Conservation (phyloP, 129 eudicot genomes). For the Pulicaria dysenterica region DNA sequence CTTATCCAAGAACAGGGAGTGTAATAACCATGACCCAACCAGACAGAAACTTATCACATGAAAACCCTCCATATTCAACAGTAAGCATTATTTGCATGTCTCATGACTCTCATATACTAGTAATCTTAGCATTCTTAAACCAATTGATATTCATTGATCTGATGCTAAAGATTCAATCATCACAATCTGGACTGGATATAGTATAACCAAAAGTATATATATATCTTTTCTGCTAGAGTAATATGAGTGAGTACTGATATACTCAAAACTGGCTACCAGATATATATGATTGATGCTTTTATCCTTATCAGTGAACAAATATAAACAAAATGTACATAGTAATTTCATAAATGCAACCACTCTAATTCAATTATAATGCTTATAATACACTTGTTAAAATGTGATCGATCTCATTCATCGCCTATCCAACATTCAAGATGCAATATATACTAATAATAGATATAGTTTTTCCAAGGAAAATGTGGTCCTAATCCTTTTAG, state of each 20-base stretch:
- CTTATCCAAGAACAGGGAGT: no score
- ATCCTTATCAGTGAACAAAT: not conserved
- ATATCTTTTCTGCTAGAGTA: not conserved
- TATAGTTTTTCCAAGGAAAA: conserved; percentile 4
- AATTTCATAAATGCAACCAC: not conserved
- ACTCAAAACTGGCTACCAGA: conserved; percentile 12
- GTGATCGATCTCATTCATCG: not conserved
- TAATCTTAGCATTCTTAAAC: not conserved
- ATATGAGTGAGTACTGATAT: not conserved
- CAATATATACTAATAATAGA: conserved; percentile 13
- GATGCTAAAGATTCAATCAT: not conserved
- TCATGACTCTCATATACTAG: not conserved
- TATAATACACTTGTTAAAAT: not conserved
- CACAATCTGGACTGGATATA: not conserved
- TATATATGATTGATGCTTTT: not conserved
- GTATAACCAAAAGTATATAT: not conserved
- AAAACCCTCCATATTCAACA: no score
- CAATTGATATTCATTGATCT: not conserved
- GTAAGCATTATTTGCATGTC: no score
- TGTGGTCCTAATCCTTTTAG: not conserved
- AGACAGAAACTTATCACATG: no score
- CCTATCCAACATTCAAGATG: conserved; percentile 8
- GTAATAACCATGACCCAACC: no score
- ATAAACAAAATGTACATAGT: not conserved
- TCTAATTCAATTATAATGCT: conserved; percentile 6